These are phyloP conservation scores for Phlebiopsis gigantea DNA, from an alignment of 768 basidiomycete genomes.

Conservation along the genomic window DNA sequence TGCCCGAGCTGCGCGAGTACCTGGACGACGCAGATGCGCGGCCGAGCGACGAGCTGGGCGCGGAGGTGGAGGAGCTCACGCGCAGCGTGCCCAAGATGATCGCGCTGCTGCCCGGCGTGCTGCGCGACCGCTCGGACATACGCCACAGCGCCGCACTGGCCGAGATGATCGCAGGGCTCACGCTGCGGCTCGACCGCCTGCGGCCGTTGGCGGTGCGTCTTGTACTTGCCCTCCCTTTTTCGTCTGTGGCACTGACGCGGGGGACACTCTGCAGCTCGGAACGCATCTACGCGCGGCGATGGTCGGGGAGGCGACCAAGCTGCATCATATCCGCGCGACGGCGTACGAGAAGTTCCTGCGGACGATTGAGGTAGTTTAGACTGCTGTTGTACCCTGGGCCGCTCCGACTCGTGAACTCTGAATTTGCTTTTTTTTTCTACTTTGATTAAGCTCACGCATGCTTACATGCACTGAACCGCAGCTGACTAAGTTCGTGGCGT, in stretches of 20 bases:
- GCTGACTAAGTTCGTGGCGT: too few relatives aligned
- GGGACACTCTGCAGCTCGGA: constrained; percentile 26
- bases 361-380: constrained; percentile 36
- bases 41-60: constrained; percentile 40
- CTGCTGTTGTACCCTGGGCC: too few relatives aligned
- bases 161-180: constrained; percentile 65
- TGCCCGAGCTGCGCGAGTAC: constrained; percentile 50
- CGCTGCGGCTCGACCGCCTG: constrained; percentile 52
- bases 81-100: constrained; percentile 62
- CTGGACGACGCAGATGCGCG: constrained; percentile 33
- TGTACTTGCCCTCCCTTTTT: neutral
- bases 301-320: constrained; percentile 52
- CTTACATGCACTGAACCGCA: too few relatives aligned
- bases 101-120: constrained; percentile 60
- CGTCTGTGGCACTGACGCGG: neutral
- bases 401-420: too few relatives aligned
- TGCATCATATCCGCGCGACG: constrained; percentile 60
- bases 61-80: constrained; percentile 56
- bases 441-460: too few relatives aligned
- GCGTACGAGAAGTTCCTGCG: constrained; percentile 62
- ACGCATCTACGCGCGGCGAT: constrained; percentile 40
- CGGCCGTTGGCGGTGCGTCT: constrained; percentile 39
- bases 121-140: constrained; percentile 51
- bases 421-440: too few relatives aligned
- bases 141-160: constrained; percentile 66